Evolutionary conservation across 2,329 filamentous ascomycete genomes (phyloP).

Genomic region (Aphanoascus verrucosus): DNA sequence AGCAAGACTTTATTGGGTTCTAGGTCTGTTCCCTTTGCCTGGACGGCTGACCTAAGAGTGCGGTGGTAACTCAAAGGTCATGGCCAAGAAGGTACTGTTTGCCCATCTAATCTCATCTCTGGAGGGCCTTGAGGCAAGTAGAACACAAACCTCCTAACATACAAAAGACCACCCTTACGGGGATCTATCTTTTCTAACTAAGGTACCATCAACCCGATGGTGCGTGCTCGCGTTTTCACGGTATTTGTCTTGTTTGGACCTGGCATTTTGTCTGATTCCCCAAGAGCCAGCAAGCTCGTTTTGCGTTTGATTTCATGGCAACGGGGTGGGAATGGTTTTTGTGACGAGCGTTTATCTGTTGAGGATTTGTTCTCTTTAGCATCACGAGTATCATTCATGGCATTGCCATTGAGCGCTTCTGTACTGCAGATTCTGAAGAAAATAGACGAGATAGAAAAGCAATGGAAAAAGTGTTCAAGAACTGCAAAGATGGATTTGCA

Average conservation of each 20-base stretch:
- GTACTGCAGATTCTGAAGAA: too few species aligned
- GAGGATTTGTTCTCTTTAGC: too few species aligned
- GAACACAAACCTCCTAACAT: not conserved
- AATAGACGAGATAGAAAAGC: too few species aligned
- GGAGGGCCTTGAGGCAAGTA: not conserved
- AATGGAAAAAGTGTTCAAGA: too few species aligned
- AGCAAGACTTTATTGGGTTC: slow-evolving; percentile 45
- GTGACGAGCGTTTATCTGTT: too few species aligned
- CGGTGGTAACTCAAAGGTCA: not conserved
- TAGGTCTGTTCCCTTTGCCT: slow-evolving; percentile 16
- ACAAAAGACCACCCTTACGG: not conserved
- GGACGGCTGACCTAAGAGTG: not conserved
- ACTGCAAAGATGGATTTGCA: too few species aligned
- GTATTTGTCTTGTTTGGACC: not conserved
- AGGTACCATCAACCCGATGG: slow-evolving; percentile 2
- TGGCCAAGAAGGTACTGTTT: too few species aligned
- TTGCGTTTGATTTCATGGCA: too few species aligned
- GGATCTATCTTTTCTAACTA: not conserved
- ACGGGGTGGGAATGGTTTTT: too few species aligned
- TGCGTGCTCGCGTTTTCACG: not conserved
- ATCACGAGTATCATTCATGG: too few species aligned
- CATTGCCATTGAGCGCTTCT: too few species aligned
- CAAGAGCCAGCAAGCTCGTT: too few species aligned
- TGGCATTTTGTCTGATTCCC: not conserved
- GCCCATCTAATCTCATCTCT: not conserved